Base-by-base conservation (phyloP, 257 asterid genomes). In the Scutellaria minor region DNA sequence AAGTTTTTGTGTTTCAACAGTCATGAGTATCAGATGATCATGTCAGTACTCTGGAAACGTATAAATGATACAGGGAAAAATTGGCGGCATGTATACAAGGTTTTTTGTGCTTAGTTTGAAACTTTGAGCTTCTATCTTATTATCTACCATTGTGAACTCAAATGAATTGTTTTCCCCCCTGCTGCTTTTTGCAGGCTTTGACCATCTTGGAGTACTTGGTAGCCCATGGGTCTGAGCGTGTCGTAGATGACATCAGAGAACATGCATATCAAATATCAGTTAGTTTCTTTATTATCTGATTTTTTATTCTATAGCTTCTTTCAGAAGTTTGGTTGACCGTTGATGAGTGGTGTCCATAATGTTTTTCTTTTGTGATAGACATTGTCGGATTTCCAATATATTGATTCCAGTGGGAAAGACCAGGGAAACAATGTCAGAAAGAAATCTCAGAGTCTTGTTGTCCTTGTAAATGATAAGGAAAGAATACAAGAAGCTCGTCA, bases 41-140 rank as follows among this genome's bases (percentile, higher is more conserved):
- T 92, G 98, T 69, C 96, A 7, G 90, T 95, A 35, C 60, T 95
- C 73, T 95, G 99, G 99, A 95, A 95, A 89, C 98, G 97, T 57
- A 67, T 89, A 71, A 92, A 88, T 83, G 99, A 95, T 79, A 92
- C 93, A 71, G 96, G 97, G 14, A 92, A 90, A 83, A 88, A 95
- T 71, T 95, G 99, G 99, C 90, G 98, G 75, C 98, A 92, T 74
- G 97, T 95, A 22, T 95, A 90, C 89, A 95, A 95, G 98, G 99
- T 94, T 66, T 67, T 85, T 63, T 48, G 65, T 75, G 40, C 40
- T 68, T 76, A 27, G 11, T 55, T 55, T 45, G 11, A 7, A 22
- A 68, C 27, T 46, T 51, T 15, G 6, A 20, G 37, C 64, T 44
- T 70, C 39, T 61, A 61, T 59, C 7, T 6, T 10, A 20, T 22